Evolutionary conservation across 495 filamentous ascomycete species (phyloP), one percentile per base, ranked within the genome.

Genomic region (Penicillium herquei): DNA sequence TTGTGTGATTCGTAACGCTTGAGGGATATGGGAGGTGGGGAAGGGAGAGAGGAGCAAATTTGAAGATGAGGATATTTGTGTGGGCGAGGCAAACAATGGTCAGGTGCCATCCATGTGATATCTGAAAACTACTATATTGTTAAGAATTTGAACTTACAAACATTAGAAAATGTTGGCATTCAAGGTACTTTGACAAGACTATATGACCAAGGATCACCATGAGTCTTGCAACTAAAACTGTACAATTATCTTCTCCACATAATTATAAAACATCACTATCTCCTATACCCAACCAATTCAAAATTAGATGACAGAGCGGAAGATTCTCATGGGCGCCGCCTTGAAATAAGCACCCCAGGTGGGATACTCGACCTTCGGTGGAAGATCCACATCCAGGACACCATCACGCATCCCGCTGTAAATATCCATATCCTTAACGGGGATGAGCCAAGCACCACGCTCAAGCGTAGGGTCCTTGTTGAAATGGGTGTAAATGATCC

Each of bases 231-330:
- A 12, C 8, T 12, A 8, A 26, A 17, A 44, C 12, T 44, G 17
- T 44, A 44, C 41, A 44, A 44, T 21, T 44, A 21, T 26, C 21
- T 44, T n/a, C 41, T 21, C 9, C 41, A 44, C 41, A 26, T 26
- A 26, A 26, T 26, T 26, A 26, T 26, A 26, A 26, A 26, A 26
- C 21, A 26, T 4, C 21, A 26, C 21, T 26, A 26, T 26, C 21
- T 26, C 21, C 1, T 26, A 26, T 26, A 26, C 21, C 21, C 21
- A 26, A 2, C 4, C 21, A n/a, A 26, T 26, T 26, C 21, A 26
- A 1, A 51, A 31, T 18, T 51, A 54, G 72, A 81, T 68, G 78
- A 66, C 17, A 2, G 63, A 66, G 26, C 53, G 64, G 31, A 65
- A n/a, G 11, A 69, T 18, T 31, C 62, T 49, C 64, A 62, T 57